phyloP scores from a whole-genome alignment of 1,284 basidiomycete species.

The Irpex lacteus region DNA sequence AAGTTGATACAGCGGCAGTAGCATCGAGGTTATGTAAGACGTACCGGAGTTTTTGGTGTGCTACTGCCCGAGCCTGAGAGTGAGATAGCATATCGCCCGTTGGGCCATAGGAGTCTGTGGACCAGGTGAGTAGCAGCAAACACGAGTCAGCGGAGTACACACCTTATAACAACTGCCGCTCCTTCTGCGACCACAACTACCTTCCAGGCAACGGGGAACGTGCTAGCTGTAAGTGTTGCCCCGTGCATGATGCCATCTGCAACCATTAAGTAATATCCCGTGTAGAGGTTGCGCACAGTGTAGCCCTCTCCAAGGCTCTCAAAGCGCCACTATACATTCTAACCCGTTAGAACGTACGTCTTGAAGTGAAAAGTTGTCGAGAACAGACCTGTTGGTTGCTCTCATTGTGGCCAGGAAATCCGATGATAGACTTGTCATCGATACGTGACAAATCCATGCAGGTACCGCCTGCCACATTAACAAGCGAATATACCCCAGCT shows the following conservation, averaged over 20 bases:
- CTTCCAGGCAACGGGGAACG: conserved; percentile 30
- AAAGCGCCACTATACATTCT: conserved; percentile 43
- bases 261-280: conserved; percentile 40
- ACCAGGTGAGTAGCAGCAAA: not conserved
- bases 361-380: conserved; percentile 10
- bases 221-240: conserved; percentile 25
- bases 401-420: conserved; percentile 40
- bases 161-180: conserved; percentile 21
- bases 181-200: conserved; percentile 17
- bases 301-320: conserved; percentile 36
- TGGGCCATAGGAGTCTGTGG: conserved; percentile 24
- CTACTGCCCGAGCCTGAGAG: conserved; percentile 21
- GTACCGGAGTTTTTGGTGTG: conserved; percentile 21
- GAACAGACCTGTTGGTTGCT: conserved; percentile 45
- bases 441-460: conserved; percentile 53
- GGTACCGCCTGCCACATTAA: conserved; percentile 47
- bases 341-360: not conserved
- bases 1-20: not conserved
- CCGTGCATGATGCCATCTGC: conserved; percentile 36
- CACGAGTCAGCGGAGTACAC: not conserved
- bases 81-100: conserved; percentile 22
- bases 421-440: conserved; percentile 48
- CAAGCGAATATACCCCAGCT: conserved; percentile 39
- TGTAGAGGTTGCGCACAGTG: conserved; percentile 38
- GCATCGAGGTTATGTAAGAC: not conserved